These are phyloP conservation scores for Blastomyces emzantsi DNA, from an alignment of 2,329 filamentous ascomycete species.

Conservation along the genomic window DNA sequence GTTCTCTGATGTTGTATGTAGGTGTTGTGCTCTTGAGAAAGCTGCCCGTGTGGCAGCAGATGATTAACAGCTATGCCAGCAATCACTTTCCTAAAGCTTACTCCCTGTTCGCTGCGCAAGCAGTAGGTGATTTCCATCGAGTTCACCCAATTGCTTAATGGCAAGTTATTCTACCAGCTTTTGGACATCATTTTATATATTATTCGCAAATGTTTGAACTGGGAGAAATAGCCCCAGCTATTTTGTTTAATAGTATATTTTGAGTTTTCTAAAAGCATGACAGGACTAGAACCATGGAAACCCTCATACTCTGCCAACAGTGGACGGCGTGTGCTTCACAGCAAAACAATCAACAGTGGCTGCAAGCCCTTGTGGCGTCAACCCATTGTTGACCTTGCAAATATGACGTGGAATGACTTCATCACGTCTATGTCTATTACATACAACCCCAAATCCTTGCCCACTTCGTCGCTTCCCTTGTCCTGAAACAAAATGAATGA, in stretches of 20 bases:
- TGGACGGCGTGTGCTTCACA: not conserved
- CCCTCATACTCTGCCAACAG: not conserved
- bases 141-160: not conserved
- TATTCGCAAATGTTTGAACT: not conserved
- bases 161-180: no score
- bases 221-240: not conserved
- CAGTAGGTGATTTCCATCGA: not conserved
- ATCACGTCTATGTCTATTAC: not conserved
- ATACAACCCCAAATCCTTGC: not conserved
- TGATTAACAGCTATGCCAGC: not conserved
- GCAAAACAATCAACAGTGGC: not conserved
- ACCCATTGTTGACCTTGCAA: not conserved
- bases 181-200: not conserved
- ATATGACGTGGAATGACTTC: slow-evolving; percentile 7
- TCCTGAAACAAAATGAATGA: not conserved
- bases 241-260: not conserved
- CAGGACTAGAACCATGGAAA: slow-evolving; percentile 1
- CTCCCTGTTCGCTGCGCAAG: no score
- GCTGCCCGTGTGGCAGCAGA: not conserved
- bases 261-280: not conserved
- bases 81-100: not conserved
- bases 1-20: not conserved
- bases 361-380: not conserved
- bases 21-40: not conserved
- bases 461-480: not conserved